Base-by-base conservation (phyloP, 768 basidiomycete species). In the Neoboletus magnificus region DNA sequence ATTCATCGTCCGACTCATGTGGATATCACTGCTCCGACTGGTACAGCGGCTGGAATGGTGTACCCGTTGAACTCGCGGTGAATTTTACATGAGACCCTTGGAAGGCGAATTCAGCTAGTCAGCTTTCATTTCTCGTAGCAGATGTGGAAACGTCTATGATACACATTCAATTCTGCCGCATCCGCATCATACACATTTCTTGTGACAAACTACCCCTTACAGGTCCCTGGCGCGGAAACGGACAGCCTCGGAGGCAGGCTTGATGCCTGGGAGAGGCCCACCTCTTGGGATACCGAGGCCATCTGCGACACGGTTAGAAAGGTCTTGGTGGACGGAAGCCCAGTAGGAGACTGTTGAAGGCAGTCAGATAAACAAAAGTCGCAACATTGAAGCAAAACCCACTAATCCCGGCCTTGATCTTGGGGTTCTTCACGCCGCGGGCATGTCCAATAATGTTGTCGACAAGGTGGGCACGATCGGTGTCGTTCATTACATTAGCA, bases 271-370 rank as follows among this genome's bases (percentile, higher is more conserved):
- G 49, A 91, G 75, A 13, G 90, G 88, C 50, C 71, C 59, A n/a
- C 84, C 55, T 2, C 18, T 85, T 2, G 82, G 74, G 46, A 80
- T 76, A 40, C 84, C 84, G 49, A 94, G 78, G 3, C 83, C 89
- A 62, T 79, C 80, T n/a, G 91, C 91, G 61, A 98, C 78, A 57
- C 88, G 81, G 71, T 90, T 83, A 5, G 85, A 85, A 35, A 95
- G 76, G 12, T 73, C 77, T 65, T 90, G 87, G 68, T 88, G 82
- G 54, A 97, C 85, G 48, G 82, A 83, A 40, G 89, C 85, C 81
- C 87, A 94, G 57, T 89, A 86, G 29, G 86, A 81, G 37, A 91
- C 89, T 89, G 50, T 41, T 7, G 52, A 35, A 50, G 30, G 46
- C 20, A 10, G 32, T 57, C 43, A 58, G 51, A 52, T 20, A 39